Base-by-base conservation (phyloP, 805 yeast species). In the Myxozyma kluyveri region DNA sequence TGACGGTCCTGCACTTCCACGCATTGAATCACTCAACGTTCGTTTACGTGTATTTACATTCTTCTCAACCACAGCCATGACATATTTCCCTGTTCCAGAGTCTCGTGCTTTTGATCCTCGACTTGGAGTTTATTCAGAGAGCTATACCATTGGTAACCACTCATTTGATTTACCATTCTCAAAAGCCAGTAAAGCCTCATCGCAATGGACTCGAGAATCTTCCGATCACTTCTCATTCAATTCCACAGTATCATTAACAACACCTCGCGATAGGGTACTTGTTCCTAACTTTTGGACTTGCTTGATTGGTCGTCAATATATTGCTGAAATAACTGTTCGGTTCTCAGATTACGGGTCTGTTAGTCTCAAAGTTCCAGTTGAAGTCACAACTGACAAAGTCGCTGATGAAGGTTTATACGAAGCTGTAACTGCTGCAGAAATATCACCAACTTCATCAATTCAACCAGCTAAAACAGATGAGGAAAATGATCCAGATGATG, bases 241-340 rank as follows among this genome's bases (percentile, higher is more conserved):
- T 38, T 19, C 47, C 14, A 47, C 44, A 3, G 12, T 54, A 10
- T 38, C 33, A 10, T 39, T 54, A 14, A 26, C 17, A n/a, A 44
- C 19, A n/a, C 59, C 59, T 4, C 19, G 43, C 21, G 10, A 31
- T 18, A 40, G 48, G 29, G 24, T 37, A 3, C 40, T 50, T 5
- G 52, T 51, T 14, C 59, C 59, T 10, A 51, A 47, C 22, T 50
- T 51, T n/a, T 51, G 50, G 56, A 41, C 52, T 3, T 54, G 59
- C 27, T 39, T 47, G 10, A 40, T 50, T 9, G 56, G 56, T 5
- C 45, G 59, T 24, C 59, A 54, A 27, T 54, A 54, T 31, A 52
- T 47, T 19, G 52, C 48, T 4, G 56, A 51, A 21, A 35, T 51
- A 12, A 51, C 50, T 23, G 47, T 54, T 19, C 21, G 37, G 22